Conservation (phyloP, 352 stramenopile genomes). For the Phytophthora citrophthora region DNA sequence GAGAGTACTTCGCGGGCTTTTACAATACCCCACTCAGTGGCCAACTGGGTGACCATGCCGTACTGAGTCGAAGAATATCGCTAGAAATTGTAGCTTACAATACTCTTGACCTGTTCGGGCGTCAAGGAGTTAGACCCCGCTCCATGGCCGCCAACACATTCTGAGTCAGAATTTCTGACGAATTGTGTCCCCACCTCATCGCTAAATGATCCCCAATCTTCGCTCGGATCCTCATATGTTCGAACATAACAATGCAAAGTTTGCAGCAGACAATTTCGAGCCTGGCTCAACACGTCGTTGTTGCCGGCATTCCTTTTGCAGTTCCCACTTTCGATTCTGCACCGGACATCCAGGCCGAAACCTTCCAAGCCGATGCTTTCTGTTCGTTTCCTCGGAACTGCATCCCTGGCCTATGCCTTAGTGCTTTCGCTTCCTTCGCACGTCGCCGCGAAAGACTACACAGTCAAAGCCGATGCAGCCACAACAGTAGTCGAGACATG, state of each 20-base stretch:
- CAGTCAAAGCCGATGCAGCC: constrained; percentile 23
- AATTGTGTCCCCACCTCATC: constrained; percentile 4
- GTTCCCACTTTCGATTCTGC: constrained; percentile 18
- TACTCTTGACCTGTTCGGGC: no score
- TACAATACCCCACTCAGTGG: no score
- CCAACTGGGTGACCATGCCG: no score
- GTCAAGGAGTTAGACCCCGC: no score
- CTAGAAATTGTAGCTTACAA: no score
- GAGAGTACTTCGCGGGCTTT: not conserved
- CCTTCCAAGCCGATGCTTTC: constrained; percentile 14
- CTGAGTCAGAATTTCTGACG: no score
- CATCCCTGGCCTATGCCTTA: constrained; percentile 4
- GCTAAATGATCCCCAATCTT: constrained; percentile 8
- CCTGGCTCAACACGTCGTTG: constrained; percentile 25
- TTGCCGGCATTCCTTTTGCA: constrained; percentile 12
- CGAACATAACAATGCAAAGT: constrained; percentile 6
- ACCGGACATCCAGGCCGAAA: not conserved
- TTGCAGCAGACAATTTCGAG: constrained; percentile 6
- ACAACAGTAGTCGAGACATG: constrained; percentile 33
- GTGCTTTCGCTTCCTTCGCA: constrained; percentile 3
- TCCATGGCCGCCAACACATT: no score
- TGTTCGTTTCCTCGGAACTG: constrained; percentile 11
- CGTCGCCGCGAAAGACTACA: constrained; percentile 25
- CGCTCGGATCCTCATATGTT: constrained; percentile 28
- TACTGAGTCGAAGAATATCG: no score